Conservation (phyloP, 192 early-diverging fungal genomes). For the Podila horticola region DNA sequence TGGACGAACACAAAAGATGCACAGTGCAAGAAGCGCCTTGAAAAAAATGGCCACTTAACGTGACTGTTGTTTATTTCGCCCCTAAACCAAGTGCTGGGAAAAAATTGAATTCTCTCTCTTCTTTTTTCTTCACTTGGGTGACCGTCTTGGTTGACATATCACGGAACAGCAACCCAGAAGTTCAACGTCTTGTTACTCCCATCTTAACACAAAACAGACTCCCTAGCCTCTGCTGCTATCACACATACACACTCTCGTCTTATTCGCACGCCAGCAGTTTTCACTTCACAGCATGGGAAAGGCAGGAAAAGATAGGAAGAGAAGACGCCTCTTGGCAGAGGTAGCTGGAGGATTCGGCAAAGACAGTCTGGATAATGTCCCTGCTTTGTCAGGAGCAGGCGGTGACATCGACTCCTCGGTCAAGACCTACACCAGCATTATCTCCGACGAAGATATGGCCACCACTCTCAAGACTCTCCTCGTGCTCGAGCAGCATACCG, state of each 20-base stretch:
- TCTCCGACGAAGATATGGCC: constrained; percentile 57
- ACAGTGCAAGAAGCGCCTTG: no score
- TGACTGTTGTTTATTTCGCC: constrained; percentile 37
- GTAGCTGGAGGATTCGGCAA: constrained; percentile 15
- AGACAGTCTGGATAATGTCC: background rate
- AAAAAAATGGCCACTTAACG: background rate
- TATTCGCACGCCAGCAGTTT: background rate
- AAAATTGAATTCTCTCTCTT: background rate
- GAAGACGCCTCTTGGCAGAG: constrained; percentile 60
- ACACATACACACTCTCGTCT: background rate
- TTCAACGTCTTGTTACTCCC: no score
- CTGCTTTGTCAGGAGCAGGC: background rate
- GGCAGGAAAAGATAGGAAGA: constrained; percentile 63
- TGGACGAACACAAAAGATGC: background rate
- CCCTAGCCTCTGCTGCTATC: background rate
- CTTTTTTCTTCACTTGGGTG: background rate
- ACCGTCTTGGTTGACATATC: no score
- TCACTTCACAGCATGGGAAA: constrained; percentile 60
- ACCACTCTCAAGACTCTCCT: constrained; percentile 59
- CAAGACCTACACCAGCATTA: constrained; percentile 11
- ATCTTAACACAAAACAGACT: no score
- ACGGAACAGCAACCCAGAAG: no score
- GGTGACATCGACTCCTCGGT: constrained; percentile 1
- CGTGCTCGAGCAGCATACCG: constrained; percentile 55
- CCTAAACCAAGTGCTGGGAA: background rate